A percentile compares a stretch with the other conserved stretches of the same genome.
phyloP scores from a whole-genome alignment of 495 filamentous ascomycete species.

The Bacidia rubella region DNA sequence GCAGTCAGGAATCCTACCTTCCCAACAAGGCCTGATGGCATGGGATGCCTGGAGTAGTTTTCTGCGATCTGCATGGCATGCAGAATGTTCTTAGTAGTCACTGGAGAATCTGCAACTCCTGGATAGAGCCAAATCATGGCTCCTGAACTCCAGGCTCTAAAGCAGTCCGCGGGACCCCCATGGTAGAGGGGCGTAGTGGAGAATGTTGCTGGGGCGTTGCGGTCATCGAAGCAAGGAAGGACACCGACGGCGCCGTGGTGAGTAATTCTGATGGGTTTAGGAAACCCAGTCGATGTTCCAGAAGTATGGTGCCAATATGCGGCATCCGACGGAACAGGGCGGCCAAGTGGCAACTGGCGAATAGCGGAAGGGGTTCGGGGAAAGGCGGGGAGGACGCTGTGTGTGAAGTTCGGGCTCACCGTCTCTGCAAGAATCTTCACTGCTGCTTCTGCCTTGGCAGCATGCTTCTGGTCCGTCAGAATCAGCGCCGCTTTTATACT shows the following conservation, averaged over 20 bases:
- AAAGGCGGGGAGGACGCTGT: not conserved
- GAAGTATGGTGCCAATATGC: constrained; percentile 38
- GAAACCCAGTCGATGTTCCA: constrained; percentile 40
- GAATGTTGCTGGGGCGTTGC: constrained; percentile 30
- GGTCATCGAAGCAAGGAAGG: constrained; percentile 20
- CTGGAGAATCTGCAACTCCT: constrained; percentile 27
- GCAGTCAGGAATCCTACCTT: constrained; percentile 40
- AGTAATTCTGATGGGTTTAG: constrained; percentile 38
- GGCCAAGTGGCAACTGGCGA: not conserved
- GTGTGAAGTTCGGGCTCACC: not conserved
- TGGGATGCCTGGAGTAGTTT: not conserved
- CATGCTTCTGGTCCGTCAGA: not conserved
- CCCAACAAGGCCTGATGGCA: not conserved
- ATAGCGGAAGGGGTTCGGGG: not conserved
- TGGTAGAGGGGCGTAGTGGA: constrained; percentile 50
- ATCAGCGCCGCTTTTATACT: not conserved
- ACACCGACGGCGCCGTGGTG: constrained; percentile 36
- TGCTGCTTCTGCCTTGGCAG: not conserved
- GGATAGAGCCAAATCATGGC: constrained; percentile 44
- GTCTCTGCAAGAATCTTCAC: not conserved
- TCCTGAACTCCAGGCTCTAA: constrained; percentile 38
- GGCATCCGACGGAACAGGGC: constrained; percentile 7
- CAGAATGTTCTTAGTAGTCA: constrained; percentile 35
- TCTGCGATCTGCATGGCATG: constrained; percentile 20
- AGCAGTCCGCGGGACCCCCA: constrained; percentile 44